Evolutionary conservation across 768 basidiomycete species (phyloP).

Genomic region (Tulasnella sp.): DNA sequence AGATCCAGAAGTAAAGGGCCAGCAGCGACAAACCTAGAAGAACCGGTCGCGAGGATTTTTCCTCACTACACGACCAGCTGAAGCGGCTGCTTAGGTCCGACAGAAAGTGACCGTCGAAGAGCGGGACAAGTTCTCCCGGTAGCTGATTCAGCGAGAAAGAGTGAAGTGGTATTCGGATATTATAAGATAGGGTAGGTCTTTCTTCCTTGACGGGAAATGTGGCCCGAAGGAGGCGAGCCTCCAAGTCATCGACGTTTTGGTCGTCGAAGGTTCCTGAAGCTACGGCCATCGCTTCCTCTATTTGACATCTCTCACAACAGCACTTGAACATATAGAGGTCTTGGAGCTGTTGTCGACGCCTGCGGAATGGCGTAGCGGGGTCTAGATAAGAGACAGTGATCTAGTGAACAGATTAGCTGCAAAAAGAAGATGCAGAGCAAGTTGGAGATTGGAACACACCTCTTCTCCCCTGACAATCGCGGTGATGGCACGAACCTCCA

Average conservation of each 20-base stretch:
- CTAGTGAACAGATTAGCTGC: constrained; percentile 27
- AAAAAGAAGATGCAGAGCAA: neutral
- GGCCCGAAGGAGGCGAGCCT: too few relatives aligned
- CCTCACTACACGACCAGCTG: constrained; percentile 57
- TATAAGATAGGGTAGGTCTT: too few relatives aligned
- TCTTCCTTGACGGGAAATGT: too few relatives aligned
- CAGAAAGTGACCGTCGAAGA: constrained; percentile 47
- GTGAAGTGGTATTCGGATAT: too few relatives aligned
- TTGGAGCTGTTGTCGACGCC: constrained; percentile 12
- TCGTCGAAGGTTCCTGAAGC: neutral
- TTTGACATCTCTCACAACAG: constrained; percentile 22
- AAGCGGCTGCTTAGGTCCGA: constrained; percentile 47
- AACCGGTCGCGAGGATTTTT: constrained; percentile 39
- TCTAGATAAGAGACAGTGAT: constrained; percentile 66
- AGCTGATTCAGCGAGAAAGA: too few relatives aligned
- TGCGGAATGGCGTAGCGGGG: constrained; percentile 40
- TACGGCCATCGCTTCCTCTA: neutral
- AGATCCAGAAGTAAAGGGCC: constrained; percentile 54
- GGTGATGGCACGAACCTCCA: constrained; percentile 55
- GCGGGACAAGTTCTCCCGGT: constrained; percentile 30
- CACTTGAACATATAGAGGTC: constrained; percentile 19
- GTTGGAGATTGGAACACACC: constrained; percentile 31
- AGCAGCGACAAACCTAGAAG: constrained; percentile 43
- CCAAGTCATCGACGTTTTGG: neutral
- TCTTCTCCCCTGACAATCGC: constrained; percentile 49